phyloP scores from a whole-genome alignment of 1,284 basidiomycete species.

The Hemileia vastatrix region DNA sequence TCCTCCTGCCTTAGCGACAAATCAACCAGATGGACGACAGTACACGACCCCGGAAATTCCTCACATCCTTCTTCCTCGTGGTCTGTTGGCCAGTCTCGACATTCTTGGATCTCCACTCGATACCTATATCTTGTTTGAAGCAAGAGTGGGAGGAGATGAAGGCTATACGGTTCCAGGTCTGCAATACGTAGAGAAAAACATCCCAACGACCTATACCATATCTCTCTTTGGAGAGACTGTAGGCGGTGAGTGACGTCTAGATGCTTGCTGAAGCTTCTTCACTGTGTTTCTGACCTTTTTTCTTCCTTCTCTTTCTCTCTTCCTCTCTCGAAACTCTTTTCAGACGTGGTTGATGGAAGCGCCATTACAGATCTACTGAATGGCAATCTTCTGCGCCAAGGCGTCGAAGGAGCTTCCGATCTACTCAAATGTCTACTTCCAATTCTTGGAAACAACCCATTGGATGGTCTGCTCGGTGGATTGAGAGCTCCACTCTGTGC shows the following conservation, averaged over 20 bases:
- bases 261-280: too few relatives aligned
- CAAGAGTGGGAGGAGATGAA: slow-evolving; percentile 27
- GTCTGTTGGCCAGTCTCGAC: slow-evolving; percentile 27
- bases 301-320: not conserved
- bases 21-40: slow-evolving; percentile 11
- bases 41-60: slow-evolving; percentile 25
- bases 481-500: not conserved
- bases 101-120: slow-evolving; percentile 31
- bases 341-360: not conserved
- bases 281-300: too few relatives aligned
- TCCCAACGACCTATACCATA: slow-evolving; percentile 6
- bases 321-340: too few relatives aligned
- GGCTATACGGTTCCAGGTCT: slow-evolving; percentile 30
- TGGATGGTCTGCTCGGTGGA: not conserved
- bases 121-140: slow-evolving; percentile 28
- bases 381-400: not conserved
- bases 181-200: slow-evolving; percentile 30
- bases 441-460: too few relatives aligned
- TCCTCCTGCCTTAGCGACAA: slow-evolving; percentile 7
- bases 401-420: not conserved
- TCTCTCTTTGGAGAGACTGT: not conserved
- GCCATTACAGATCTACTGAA: not conserved
- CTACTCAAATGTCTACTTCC: not conserved
- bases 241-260: too few relatives aligned
- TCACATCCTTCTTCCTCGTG: slow-evolving; percentile 30